Base-by-base conservation (phyloP, 805 yeast species). In the Komagataella ulmi region DNA sequence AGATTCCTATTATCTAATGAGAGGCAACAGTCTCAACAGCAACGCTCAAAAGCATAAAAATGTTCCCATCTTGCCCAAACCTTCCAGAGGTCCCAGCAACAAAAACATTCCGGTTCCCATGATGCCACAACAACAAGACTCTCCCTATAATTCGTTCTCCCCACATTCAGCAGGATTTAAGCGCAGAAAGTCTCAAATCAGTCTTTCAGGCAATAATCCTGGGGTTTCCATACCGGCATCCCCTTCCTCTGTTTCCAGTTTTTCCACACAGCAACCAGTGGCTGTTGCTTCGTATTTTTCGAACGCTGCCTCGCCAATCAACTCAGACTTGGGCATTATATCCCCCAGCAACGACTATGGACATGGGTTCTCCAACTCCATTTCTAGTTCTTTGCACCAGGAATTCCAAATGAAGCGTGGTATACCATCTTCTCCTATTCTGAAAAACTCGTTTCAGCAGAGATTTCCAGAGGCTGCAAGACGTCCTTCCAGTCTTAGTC, bases 51-150 rank as follows among this genome's bases (percentile, higher is more conserved):
- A 54, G 63, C 53, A 63, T 1, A 64, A 63, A 53, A 65, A 62
- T 48, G 67, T 66, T 12, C 70, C 69, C 10, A 66, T 66, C 18
- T 53, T 66, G 40, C 70, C 70, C 12, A 66, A 65, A 54, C 69
- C 69, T 56, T 10, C 19, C 30, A 8, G 49, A 30, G 7, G 14
- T 48, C 17, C 49, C 45, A 48, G 24, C 24, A 14, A 21, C 7
- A n/a, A 21, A 6, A 46, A n/a, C 30, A 44, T 44, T n/a, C 46
- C 18, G 6, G 21, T 17, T n/a, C 46, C 46, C 19, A 21, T 21
- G 23, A 21, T 21, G 23, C 23, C 23, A 21, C 18, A n/a, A 17
- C 21, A 44, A 17, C 46, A 44, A 17, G n/a, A 44, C 17, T 44
- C 46, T 6, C 46, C 48, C 18, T 19, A 19, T 23, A 14, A 30